phyloP scores from a whole-genome alignment of 2,329 filamentous ascomycete genomes.

The Aspergillus flavus region DNA sequence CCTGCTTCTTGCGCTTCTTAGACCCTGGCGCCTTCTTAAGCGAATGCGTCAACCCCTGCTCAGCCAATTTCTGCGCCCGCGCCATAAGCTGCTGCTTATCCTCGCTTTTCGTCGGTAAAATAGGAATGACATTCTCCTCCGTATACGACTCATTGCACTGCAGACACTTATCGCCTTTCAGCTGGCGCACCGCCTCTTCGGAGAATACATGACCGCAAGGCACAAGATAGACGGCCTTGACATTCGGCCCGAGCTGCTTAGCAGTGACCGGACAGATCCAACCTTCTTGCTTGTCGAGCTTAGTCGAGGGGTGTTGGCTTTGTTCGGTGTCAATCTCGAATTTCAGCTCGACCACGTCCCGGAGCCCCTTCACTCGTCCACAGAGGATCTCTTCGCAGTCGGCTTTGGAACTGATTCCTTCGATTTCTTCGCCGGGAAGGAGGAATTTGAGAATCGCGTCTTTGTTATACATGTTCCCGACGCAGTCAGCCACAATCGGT shows the following conservation, averaged over 20 bases:
- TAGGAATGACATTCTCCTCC: constrained; percentile 75
- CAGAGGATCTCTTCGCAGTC: constrained; percentile 65
- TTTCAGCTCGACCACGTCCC: constrained; percentile 84
- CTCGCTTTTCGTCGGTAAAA: constrained; percentile 70
- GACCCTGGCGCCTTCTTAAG: constrained; percentile 74
- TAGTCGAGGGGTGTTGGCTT: constrained; percentile 46
- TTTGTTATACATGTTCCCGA: constrained; percentile 90
- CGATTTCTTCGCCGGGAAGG: constrained; percentile 58
- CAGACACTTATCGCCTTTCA: constrained; percentile 65
- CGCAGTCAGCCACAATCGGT: constrained; percentile 80
- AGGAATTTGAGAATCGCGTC: constrained; percentile 78
- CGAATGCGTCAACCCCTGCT: constrained; percentile 77
- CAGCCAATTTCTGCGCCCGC: constrained; percentile 68
- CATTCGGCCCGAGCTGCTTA: constrained; percentile 77
- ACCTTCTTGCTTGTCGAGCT: constrained; percentile 51
- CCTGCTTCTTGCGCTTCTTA: constrained; percentile 76
- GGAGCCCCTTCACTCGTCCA: constrained; percentile 72
- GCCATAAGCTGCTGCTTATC: constrained; percentile 70
- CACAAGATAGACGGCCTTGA: constrained; percentile 84
- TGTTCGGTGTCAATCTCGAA: constrained; percentile 61
- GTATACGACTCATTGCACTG: constrained; percentile 75
- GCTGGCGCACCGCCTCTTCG: constrained; percentile 79
- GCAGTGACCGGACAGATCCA: constrained; percentile 87
- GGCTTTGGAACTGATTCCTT: constrained; percentile 53
- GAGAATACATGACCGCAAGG: constrained; percentile 96